Evolutionary conservation across 768 basidiomycete species (phyloP), one percentile per base, ranked within the genome.

Genomic region (Neoboletus magnificus): DNA sequence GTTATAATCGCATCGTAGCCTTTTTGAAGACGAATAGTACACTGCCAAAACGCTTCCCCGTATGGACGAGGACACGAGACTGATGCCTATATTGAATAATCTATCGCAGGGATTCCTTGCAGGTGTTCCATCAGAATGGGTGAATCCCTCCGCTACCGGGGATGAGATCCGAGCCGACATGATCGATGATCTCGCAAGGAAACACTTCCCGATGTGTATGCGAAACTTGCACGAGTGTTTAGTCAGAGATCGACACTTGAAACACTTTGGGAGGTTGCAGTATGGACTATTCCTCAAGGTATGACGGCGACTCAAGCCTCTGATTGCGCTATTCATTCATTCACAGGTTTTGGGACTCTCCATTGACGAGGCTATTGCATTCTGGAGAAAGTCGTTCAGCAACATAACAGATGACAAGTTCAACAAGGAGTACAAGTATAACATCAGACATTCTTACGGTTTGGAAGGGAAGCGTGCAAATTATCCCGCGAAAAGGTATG

Each of bases 201-300:
- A 87, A 69, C 93, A 98, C 68, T 98, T 93, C 81, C 97, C 97
- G 1, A 76, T 93, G 62, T 99, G 97, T 70, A 97, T 97, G 94
- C 85, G 92, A 48, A 87, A 86, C 61, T 74, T 97, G 50, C 94
- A 98, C 66, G 89, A 90, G 50, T 83, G 76, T 50, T 74, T 98
- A 54, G 79, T 82, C 58, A 75, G 81, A 60, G 89, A 93, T 68
- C 81, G 84, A 48, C 96, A 98, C 69, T 75, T 99, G 61, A 96
- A 95, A 69, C 94, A 99, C 70, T 91, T 85, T 71, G 96, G 90
- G 12, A 79, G 97, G 30, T 73, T 97, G 60, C 88, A 98, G 62
- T 93, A 97, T 65, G 92, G 91, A 2, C 72, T 99, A 32, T 99
- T 99, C 76, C 76, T 99, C 65, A 99, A 99, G 86, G 96, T 91